Base-by-base conservation (phyloP, 2,329 filamentous ascomycete species). In the Microdochium paspali region DNA sequence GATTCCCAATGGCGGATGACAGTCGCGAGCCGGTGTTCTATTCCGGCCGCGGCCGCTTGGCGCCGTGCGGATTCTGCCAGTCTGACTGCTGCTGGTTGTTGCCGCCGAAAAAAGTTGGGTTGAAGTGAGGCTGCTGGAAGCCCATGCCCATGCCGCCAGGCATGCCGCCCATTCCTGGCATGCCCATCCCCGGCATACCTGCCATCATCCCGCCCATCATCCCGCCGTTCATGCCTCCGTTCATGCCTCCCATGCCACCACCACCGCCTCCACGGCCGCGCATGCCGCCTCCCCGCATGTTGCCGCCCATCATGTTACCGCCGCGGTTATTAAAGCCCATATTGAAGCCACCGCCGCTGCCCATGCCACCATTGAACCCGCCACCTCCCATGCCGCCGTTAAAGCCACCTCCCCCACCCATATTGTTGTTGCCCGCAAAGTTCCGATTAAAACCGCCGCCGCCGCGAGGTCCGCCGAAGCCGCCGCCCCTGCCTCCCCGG, bases 51-150 rank as follows among this genome's bases (percentile, higher is more conserved):
- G 61, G 61, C 32, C 61, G 53, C 49, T 64, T 64, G 20, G 59
- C 60, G 21, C 61, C 61, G 44, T 64, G 61, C 3, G 61, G 61
- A 42, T 64, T 64, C 51, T 64, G 50, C 61, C 61, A 64, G 18
- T 64, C 61, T 24, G 54, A 57, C 51, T 56, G 58, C 50, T 63
- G 61, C 35, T 40, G 35, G 50, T 59, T 59, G 50, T 51, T 54
- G 50, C 53, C n/a, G n/a, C n/a, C 56, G 49, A 64, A 64, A 53
- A 63, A 63, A 24, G 54, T 56, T 10, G 59, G 58, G 53, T 62
- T 62, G 53, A 64, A 64, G 44, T 58, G 60, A 13, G 53, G 47
- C 24, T 57, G 60, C 48, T 57, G 56, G 49, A 61, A 63, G 45
- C 56, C 57, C 51, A 53, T 53, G 3, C 46, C 47, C 50, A 52